A percentile compares a stretch with the other conserved stretches of the same genome.
Conservation (phyloP, 495 filamentous ascomycete genomes). For the Penicillium salamii region DNA sequence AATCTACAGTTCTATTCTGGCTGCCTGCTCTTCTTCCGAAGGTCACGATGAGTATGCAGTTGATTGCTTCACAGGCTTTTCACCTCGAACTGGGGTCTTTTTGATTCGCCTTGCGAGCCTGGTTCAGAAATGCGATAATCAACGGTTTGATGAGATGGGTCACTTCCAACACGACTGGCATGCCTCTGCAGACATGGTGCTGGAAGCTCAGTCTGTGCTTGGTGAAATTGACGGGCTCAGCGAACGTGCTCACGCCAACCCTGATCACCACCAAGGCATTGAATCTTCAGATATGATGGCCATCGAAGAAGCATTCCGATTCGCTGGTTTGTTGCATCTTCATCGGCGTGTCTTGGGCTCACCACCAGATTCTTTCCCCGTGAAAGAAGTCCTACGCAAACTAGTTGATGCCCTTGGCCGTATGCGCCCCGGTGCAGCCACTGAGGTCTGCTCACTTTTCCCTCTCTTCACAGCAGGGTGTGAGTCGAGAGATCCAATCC, state of each 20-base stretch:
- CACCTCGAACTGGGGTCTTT: slow-evolving; percentile 64
- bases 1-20: slow-evolving; percentile 56
- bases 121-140: slow-evolving; percentile 65
- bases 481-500: slow-evolving; percentile 55
- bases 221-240: slow-evolving; percentile 43
- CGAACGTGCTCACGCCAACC: slow-evolving; percentile 29
- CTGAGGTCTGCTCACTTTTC: slow-evolving; percentile 75
- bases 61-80: slow-evolving; percentile 81
- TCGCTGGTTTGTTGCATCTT: slow-evolving; percentile 75
- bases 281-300: slow-evolving; percentile 61
- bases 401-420: slow-evolving; percentile 61
- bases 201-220: slow-evolving; percentile 55
- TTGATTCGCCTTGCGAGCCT: slow-evolving; percentile 73
- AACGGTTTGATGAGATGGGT: slow-evolving; percentile 60
- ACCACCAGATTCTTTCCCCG: slow-evolving; percentile 49
- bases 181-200: slow-evolving; percentile 51
- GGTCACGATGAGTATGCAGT: slow-evolving; percentile 58
- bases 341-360: slow-evolving; percentile 68
- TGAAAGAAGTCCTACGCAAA: slow-evolving; percentile 61
- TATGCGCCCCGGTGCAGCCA: slow-evolving; percentile 63
- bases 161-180: slow-evolving; percentile 54
- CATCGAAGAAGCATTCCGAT: slow-evolving; percentile 80
- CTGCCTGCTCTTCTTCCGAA: slow-evolving; percentile 32
- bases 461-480: slow-evolving; percentile 85
- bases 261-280: slow-evolving; percentile 32